These are phyloP conservation scores for Kwoniella newhampshirensis DNA, from an alignment of 768 basidiomycete genomes.

Conservation along the genomic window DNA sequence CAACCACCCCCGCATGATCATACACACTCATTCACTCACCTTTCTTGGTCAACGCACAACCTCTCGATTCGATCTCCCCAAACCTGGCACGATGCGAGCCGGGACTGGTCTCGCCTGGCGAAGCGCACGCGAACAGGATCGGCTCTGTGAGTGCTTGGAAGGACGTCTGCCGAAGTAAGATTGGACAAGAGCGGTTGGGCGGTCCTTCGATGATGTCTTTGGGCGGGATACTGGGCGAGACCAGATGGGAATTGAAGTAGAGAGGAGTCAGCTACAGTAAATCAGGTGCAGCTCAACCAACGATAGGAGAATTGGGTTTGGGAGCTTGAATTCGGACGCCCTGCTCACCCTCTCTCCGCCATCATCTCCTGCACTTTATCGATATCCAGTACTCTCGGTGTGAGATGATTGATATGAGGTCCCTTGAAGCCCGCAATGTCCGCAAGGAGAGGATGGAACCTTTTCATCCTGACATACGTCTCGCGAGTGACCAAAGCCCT, in stretches of 20 bases:
- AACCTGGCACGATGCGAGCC: constrained; percentile 44
- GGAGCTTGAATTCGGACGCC: too few relatives aligned
- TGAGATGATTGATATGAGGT: constrained; percentile 50
- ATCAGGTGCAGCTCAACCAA: too few relatives aligned
- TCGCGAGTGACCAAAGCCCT: constrained; percentile 27
- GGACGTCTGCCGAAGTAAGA: constrained; percentile 49
- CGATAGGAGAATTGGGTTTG: too few relatives aligned
- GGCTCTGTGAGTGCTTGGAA: constrained; percentile 46
- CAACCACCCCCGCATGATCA: too few relatives aligned
- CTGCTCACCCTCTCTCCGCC: constrained; percentile 41
- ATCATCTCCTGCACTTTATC: constrained; percentile 46
- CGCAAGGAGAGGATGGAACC: constrained; percentile 37
- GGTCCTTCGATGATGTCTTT: constrained; percentile 51
- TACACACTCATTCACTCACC: constrained; percentile 16
- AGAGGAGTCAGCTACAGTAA: neutral
- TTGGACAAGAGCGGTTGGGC: constrained; percentile 34
- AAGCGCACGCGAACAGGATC: constrained; percentile 32
- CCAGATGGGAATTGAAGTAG: constrained; percentile 1
- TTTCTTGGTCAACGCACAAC: constrained; percentile 41
- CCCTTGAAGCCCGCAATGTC: constrained; percentile 47
- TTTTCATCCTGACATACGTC: constrained; percentile 32
- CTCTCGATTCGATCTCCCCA: constrained; percentile 49
- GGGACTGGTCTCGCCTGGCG: constrained; percentile 6
- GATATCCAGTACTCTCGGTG: constrained; percentile 48
- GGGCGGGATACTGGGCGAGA: constrained; percentile 33